A percentile compares a stretch with the other conserved stretches of the same genome.
Conservation (phyloP, 495 filamentous ascomycete species). For the Xylaria longipes region DNA sequence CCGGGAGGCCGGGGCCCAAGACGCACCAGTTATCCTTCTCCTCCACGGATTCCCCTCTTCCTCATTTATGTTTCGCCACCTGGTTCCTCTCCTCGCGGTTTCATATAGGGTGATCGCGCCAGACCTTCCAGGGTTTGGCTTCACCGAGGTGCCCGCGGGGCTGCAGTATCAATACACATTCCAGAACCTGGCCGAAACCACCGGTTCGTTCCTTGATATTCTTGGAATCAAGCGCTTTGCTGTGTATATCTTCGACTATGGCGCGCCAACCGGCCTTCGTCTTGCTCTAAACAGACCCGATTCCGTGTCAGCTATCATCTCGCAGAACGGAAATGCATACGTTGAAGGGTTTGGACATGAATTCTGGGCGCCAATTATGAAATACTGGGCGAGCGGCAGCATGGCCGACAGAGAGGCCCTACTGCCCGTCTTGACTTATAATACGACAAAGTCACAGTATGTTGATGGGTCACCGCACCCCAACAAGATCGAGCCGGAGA, state of each 20-base stretch:
- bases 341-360: conserved; percentile 58
- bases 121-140: conserved; percentile 68
- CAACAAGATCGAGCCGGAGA: conserved; percentile 54
- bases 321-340: conserved; percentile 72
- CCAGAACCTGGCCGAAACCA: neutral
- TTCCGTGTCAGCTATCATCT: conserved; percentile 59
- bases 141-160: conserved; percentile 25
- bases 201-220: neutral
- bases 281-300: neutral
- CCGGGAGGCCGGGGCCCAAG: conserved; percentile 49
- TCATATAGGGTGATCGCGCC: conserved; percentile 64
- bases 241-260: neutral
- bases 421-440: conserved; percentile 45
- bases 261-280: neutral
- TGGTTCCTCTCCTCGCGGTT: conserved; percentile 63
- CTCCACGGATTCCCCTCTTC: conserved; percentile 70
- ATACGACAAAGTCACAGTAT: conserved; percentile 63
- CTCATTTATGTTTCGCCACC: conserved; percentile 65
- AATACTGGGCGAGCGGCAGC: conserved; percentile 56
- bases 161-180: conserved; percentile 4
- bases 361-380: conserved; percentile 61
- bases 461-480: conserved; percentile 50
- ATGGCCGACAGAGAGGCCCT: conserved; percentile 48
- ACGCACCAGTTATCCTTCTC: conserved; percentile 60
- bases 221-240: neutral